Base-by-base conservation (phyloP, 179 eudicot genomes). In the Beta corolliflora region DNA sequence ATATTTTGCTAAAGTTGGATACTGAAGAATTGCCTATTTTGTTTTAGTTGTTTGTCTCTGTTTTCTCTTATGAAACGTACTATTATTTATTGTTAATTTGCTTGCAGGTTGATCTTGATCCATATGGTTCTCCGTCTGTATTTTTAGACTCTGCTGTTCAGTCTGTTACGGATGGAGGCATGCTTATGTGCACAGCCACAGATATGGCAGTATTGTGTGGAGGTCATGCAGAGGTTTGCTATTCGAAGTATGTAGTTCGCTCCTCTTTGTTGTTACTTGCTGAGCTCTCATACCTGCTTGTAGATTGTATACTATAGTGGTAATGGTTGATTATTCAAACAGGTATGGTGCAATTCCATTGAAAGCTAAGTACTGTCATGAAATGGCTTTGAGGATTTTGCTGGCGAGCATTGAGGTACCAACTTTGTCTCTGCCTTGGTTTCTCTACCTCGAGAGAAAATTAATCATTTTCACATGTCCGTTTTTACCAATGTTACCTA, bases 181-280 rank as follows among this genome's bases (percentile, higher is more conserved):
- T 96, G 84, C 78, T 96, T 75, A 94, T 96, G 99, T 96, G 99
- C 77, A 96, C 98, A 19, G 99, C 99, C 59, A 96, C 98, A 67
- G 99, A 94, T 86, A 91, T 94, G 98, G 97, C 99, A 45, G 98
- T 94, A 75, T 88, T 94, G 13, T 96, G 99, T 88, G 99, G 98
- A 86, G 90, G 91, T 80, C 92, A 90, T 83, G 98, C 94, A n/a
- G 99, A 94, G 89, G 98, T 94, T 84, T 94, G 99, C 91, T 96
- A 93, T 89, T 93, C 99, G 44, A 94, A 96, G 99, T 96, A 91
- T 86, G 91, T 44, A 76, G 81, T 68, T 71, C 64, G 76, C 44
- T 61, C 75, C 69, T 69, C 53, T 56, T 25, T 68, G 23, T 73
- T 73, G 21, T 15, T 48, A 18, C n/a, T 75, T 36, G 10, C 18